Evolutionary conservation across 2,329 filamentous ascomycete species (phyloP).

Genomic region (Elsinoe ampelina): DNA sequence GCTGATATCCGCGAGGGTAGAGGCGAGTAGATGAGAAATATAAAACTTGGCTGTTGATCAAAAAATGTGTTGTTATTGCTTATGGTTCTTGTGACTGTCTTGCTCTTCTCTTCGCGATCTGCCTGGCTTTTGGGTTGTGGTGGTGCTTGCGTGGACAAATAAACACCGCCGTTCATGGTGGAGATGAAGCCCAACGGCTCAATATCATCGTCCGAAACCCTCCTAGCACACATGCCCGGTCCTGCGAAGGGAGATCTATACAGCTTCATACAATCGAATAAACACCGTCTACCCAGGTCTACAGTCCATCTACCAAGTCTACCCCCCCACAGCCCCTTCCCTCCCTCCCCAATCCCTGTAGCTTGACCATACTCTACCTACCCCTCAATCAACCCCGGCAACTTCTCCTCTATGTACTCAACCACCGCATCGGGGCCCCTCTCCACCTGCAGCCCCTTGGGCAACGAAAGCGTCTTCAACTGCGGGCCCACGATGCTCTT

Average conservation of each 20-base stretch:
- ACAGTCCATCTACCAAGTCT: not conserved
- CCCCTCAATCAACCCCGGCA: conserved; percentile 26
- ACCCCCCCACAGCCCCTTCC: not conserved
- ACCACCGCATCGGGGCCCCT: conserved; percentile 48
- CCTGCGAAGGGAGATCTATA: too few species aligned
- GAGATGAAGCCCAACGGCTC: not conserved
- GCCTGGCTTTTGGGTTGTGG: not conserved
- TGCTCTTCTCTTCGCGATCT: not conserved
- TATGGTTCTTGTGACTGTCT: not conserved
- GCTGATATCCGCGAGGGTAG: not conserved
- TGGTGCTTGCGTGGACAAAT: not conserved
- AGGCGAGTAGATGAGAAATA: conserved; percentile 11
- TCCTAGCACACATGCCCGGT: too few species aligned
- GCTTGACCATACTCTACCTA: not conserved
- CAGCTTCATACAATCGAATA: too few species aligned
- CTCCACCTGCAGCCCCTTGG: conserved; percentile 45
- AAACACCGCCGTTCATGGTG: not conserved
- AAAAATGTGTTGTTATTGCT: not conserved
- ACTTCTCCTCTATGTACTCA: conserved; percentile 39
- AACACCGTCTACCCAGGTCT: not conserved
- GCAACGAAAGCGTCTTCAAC: conserved; percentile 45
- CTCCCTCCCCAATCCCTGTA: not conserved
- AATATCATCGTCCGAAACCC: too few species aligned
- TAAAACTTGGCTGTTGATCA: conserved; percentile 10
- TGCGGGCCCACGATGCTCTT: conserved; percentile 35